A percentile compares a stretch with the other conserved stretches of the same genome.
Evolutionary conservation across 2,329 filamentous ascomycete species (phyloP).

Genomic region (Monascus ruber): DNA sequence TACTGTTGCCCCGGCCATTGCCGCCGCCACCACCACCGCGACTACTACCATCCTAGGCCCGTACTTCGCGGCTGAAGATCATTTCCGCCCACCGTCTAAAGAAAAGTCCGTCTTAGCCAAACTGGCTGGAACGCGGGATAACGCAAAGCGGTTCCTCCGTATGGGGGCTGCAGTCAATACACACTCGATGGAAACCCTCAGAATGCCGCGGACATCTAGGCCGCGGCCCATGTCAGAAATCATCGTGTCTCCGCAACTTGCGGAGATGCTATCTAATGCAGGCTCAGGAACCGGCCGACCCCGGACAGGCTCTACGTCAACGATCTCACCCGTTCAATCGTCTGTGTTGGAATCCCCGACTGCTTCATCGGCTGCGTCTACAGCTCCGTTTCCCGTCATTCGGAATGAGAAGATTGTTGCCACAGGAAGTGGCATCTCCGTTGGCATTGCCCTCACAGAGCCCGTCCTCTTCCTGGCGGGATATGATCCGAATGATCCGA

Average conservation of each 20-base stretch:
- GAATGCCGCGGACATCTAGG: constrained; percentile 14
- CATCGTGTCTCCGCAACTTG: constrained; percentile 21
- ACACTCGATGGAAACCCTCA: constrained; percentile 13
- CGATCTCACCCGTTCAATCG: constrained; percentile 12
- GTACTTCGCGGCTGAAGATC: too few species aligned
- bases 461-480: constrained; percentile 39
- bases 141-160: constrained; percentile 37
- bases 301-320: constrained; percentile 19
- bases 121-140: constrained; percentile 35
- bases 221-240: constrained; percentile 25
- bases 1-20: constrained; percentile 5
- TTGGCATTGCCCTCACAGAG: constrained; percentile 37
- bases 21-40: constrained; percentile 7
- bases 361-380: constrained; percentile 14
- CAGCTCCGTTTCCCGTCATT: constrained; percentile 22
- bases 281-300: constrained; percentile 11
- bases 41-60: constrained; percentile 3
- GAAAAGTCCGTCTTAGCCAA: constrained; percentile 18
- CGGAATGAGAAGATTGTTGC: constrained; percentile 38
- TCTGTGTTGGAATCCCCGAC: constrained; percentile 9
- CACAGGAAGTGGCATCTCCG: constrained; percentile 37
- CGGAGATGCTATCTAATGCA: constrained; percentile 18
- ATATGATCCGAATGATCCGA: constrained; percentile 38
- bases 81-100: too few species aligned
- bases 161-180: constrained; percentile 21